phyloP scores from a whole-genome alignment of 2,329 filamentous ascomycete species.

The Colletotrichum ledebouriae region DNA sequence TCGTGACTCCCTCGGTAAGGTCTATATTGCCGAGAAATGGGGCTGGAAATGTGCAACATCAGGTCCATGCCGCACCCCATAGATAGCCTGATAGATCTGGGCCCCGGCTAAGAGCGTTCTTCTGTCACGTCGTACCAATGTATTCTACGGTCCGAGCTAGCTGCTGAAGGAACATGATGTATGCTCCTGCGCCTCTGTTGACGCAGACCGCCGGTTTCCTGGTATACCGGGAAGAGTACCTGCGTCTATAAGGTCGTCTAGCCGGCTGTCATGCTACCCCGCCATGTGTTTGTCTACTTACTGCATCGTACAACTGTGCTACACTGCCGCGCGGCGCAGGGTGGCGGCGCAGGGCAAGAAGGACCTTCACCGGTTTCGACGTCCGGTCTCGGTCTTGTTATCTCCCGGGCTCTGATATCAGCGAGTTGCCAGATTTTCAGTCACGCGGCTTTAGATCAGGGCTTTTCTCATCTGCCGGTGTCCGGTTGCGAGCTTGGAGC shows the following conservation, averaged over 20 bases:
- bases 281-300: constrained; percentile 12
- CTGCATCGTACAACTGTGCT: constrained; percentile 12
- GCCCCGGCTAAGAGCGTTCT: not conserved
- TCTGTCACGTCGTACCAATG: constrained; percentile 17
- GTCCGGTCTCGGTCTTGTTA: not conserved
- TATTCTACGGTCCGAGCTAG: not conserved
- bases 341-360: constrained; percentile 15
- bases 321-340: constrained; percentile 28
- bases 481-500: constrained; percentile 10
- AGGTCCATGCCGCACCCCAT: constrained; percentile 21
- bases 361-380: not conserved
- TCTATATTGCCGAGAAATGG: not conserved
- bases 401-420: not conserved
- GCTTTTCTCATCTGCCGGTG: not conserved
- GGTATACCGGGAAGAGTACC: constrained; percentile 29
- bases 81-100: not conserved
- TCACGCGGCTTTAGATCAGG: constrained; percentile 16
- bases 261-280: constrained; percentile 2
- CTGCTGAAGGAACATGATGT: not conserved
- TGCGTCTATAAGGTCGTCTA: constrained; percentile 19
- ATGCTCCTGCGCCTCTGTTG: not conserved
- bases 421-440: not conserved
- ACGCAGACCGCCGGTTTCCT: constrained; percentile 10
- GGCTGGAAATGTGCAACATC: constrained; percentile 14
- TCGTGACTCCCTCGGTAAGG: not conserved